Conservation (phyloP, 192 early-diverging fungal species). For the Coemansia sp. region DNA sequence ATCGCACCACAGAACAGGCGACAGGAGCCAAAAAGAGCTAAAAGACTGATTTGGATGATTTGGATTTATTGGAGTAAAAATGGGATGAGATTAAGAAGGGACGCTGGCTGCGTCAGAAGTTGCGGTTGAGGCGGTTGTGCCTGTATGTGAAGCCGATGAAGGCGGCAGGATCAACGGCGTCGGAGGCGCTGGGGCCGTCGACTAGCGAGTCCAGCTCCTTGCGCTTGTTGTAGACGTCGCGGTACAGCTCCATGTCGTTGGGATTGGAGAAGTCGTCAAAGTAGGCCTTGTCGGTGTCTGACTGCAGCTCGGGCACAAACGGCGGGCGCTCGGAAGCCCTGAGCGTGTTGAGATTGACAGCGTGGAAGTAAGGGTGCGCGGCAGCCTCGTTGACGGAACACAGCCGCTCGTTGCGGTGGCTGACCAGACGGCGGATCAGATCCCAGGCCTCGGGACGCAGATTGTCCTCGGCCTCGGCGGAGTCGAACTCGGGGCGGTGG, state of each 20-base stretch:
- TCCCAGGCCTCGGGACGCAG: conserved; percentile 77
- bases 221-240: conserved; percentile 61
- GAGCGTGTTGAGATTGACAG: conserved; percentile 59
- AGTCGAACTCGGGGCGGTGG: conserved; percentile 76
- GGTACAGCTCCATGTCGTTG: conserved; percentile 63
- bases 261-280: conserved; percentile 77
- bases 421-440: conserved; percentile 65
- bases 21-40: not conserved
- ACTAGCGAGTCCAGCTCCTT: conserved; percentile 51
- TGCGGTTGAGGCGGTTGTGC: conserved; percentile 50
- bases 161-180: conserved; percentile 75
- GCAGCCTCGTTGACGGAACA: conserved; percentile 60
- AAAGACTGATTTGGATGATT: not conserved
- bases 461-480: conserved; percentile 76
- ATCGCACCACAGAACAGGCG: not conserved
- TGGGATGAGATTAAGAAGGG: not conserved
- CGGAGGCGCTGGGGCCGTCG: conserved; percentile 23
- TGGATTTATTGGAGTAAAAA: not conserved
- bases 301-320: conserved; percentile 72
- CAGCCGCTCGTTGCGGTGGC: conserved; percentile 55
- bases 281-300: conserved; percentile 80
- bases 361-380: conserved; percentile 63
- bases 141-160: conserved; percentile 84
- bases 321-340: conserved; percentile 66
- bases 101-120: conserved; percentile 16